Evolutionary conservation across 2,329 filamentous ascomycete genomes (phyloP).

Genomic region (Fusarium piperis): DNA sequence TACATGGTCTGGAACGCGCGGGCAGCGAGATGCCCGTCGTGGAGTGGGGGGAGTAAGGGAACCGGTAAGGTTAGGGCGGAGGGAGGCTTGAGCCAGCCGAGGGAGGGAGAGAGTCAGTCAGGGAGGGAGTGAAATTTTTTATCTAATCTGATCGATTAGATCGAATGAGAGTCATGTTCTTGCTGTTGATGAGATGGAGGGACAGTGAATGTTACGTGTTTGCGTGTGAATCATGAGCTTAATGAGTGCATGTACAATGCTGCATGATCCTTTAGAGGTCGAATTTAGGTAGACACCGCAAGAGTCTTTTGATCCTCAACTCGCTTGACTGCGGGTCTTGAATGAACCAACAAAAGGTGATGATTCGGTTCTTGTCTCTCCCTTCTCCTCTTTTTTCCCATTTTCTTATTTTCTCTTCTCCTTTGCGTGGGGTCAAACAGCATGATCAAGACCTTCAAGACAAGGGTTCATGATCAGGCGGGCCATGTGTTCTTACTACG

Average conservation of each 20-base stretch:
- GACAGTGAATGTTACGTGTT: not conserved
- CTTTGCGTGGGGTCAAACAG: not conserved
- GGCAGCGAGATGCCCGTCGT: slow-evolving; percentile 2
- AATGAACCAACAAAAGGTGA: not conserved
- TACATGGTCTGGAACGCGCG: slow-evolving; percentile 28
- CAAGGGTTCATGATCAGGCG: slow-evolving; percentile 21
- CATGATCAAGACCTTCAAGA: not conserved
- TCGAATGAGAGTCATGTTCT: slow-evolving; percentile 4
- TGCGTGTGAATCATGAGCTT: not conserved
- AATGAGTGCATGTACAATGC: not conserved
- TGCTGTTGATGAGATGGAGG: not conserved
- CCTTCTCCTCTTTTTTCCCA: not conserved
- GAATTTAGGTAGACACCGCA: not conserved
- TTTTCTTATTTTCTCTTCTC: not conserved
- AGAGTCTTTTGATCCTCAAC: not conserved
- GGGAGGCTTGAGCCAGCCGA: not conserved
- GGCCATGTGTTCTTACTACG: not conserved
- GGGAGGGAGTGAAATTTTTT: slow-evolving; percentile 20
- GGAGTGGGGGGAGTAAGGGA: slow-evolving; percentile 8
- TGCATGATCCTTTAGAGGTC: not conserved
- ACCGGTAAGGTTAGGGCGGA: not conserved
- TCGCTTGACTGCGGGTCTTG: not conserved
- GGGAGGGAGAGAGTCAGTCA: not conserved
- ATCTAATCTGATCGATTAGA: slow-evolving; percentile 42
- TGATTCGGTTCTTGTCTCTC: not conserved